Evolutionary conservation across 495 filamentous ascomycete species (phyloP).

Genomic region (Lophium mytilinum): DNA sequence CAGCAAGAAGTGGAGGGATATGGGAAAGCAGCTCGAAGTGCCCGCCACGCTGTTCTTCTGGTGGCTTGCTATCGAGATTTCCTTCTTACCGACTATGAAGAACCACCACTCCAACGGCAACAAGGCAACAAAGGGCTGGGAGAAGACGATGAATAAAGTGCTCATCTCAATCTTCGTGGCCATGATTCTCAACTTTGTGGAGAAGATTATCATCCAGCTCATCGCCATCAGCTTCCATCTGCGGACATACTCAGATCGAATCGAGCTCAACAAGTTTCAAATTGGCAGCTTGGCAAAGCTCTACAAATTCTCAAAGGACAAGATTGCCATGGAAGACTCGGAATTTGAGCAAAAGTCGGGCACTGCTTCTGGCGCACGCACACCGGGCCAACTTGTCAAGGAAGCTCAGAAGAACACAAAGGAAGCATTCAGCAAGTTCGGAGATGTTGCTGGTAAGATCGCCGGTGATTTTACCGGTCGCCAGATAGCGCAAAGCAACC

Average conservation of each 20-base stretch:
- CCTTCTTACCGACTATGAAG: conserved; percentile 61
- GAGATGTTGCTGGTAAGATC: conserved; percentile 80
- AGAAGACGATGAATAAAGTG: conserved; percentile 75
- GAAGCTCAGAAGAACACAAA: conserved; percentile 62
- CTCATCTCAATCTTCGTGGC: conserved; percentile 76
- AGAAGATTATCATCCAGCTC: conserved; percentile 92
- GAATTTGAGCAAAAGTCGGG: conserved; percentile 52
- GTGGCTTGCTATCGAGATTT: conserved; percentile 76
- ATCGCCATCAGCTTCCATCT: conserved; percentile 91
- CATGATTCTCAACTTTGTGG: conserved; percentile 70
- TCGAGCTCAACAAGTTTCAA: conserved; percentile 87
- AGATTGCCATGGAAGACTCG: conserved; percentile 63
- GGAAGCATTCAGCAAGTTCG: conserved; percentile 66
- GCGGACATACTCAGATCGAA: conserved; percentile 84
- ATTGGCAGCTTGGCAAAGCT: conserved; percentile 73
- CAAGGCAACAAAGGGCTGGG: conserved; percentile 54
- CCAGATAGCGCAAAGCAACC: conserved; percentile 60
- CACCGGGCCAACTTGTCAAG: conserved; percentile 56
- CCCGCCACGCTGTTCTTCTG: conserved; percentile 85
- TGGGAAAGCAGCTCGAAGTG: conserved; percentile 79
- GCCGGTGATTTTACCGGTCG: conserved; percentile 93
- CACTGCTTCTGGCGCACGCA: conserved; percentile 52
- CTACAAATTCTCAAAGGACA: conserved; percentile 70
- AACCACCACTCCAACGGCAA: conserved; percentile 62
- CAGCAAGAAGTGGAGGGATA: conserved; percentile 87